These are phyloP conservation scores for Xylaria curta DNA, from an alignment of 495 filamentous ascomycete genomes.

Conservation along the genomic window DNA sequence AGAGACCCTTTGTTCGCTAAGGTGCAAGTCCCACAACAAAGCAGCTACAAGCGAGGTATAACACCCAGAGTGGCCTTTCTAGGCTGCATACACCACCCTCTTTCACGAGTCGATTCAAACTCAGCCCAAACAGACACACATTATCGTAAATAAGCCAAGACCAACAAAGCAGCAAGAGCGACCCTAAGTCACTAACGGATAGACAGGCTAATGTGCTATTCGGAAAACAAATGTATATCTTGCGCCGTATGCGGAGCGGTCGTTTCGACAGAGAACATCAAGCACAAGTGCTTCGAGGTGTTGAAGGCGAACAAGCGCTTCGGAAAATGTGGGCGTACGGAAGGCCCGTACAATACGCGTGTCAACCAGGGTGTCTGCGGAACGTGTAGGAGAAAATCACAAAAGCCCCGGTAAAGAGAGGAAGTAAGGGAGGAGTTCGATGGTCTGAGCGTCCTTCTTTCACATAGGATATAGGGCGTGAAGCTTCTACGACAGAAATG, in stretches of 20 bases:
- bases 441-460: neutral
- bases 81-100: neutral
- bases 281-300: conserved; percentile 13
- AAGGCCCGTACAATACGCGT: conserved; percentile 9
- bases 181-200: neutral
- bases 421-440: neutral
- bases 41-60: neutral
- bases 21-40: neutral
- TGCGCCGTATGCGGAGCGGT: neutral
- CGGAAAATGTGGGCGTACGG: neutral
- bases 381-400: neutral
- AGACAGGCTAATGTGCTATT: conserved; percentile 19
- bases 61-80: neutral
- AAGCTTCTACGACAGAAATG: neutral
- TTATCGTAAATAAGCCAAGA: neutral
- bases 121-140: neutral
- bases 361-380: neutral
- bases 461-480: neutral
- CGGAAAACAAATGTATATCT: neutral
- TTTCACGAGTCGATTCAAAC: neutral
- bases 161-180: neutral
- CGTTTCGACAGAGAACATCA: neutral
- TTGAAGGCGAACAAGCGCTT: conserved; percentile 10
- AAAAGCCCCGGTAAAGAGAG: neutral
- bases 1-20: neutral